Evolutionary conservation across 208 protist species (phyloP).

Genomic region (Leishmania braziliensis): DNA sequence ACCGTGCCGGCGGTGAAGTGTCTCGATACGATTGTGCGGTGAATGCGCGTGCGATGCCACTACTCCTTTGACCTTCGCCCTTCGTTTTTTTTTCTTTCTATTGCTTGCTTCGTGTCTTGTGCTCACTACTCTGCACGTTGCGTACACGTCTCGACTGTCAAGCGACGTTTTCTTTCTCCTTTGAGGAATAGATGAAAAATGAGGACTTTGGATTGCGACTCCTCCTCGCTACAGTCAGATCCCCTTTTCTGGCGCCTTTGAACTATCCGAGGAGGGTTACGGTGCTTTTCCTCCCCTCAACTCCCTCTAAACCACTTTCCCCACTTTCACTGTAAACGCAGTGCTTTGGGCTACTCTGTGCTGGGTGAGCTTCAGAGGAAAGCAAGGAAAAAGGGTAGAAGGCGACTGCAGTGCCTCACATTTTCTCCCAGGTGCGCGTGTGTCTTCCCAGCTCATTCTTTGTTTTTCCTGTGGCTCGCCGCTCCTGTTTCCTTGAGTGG

Average conservation of each 20-base stretch:
- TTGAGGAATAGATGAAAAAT: not conserved
- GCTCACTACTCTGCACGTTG: not conserved
- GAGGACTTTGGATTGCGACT: not conserved
- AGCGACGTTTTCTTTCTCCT: conserved; percentile 3
- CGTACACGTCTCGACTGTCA: not conserved
- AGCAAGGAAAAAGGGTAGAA: not conserved
- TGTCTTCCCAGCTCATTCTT: not conserved
- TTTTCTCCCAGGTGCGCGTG: not conserved
- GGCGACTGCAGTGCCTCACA: not conserved
- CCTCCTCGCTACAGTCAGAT: not conserved
- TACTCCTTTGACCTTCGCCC: not conserved
- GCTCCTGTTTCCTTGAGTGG: not conserved
- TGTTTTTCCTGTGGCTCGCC: not conserved
- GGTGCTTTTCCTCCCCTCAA: not conserved
- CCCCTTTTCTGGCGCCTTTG: conserved; percentile 1
- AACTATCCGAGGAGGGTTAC: not conserved
- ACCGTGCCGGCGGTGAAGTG: not conserved
- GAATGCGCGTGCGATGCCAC: not conserved
- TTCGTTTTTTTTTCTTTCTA: not conserved
- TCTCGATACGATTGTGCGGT: not conserved
- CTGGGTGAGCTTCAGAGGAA: not conserved
- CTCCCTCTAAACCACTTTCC: not conserved
- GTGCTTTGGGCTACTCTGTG: not conserved
- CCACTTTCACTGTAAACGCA: not conserved
- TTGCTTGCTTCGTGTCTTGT: not conserved